These are phyloP conservation scores for Penicillium aurantiogriseum DNA, from an alignment of 2,329 filamentous ascomycete genomes.

Conservation along the genomic window DNA sequence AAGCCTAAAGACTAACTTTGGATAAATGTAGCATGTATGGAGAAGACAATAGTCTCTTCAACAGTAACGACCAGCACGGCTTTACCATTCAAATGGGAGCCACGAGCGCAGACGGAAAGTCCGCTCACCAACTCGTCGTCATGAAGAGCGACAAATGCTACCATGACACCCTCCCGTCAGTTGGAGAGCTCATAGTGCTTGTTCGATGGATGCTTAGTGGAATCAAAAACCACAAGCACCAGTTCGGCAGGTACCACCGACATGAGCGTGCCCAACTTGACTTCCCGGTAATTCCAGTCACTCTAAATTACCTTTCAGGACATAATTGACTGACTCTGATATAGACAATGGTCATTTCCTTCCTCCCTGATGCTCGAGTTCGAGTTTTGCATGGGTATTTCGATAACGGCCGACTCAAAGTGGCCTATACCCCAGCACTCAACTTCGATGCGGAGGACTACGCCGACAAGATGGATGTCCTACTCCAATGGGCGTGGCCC, in stretches of 20 bases:
- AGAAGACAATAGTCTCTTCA: not conserved
- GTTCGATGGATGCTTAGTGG: conserved; percentile 13
- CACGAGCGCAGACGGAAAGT: not conserved
- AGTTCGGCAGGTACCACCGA: not conserved
- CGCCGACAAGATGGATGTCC: conserved; percentile 1
- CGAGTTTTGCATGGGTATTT: conserved; percentile 14
- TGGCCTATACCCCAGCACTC: conserved; percentile 9
- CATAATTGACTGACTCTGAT: not conserved
- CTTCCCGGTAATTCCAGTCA: conserved; percentile 6
- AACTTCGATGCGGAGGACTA: conserved; percentile 8
- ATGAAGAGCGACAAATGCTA: conserved; percentile 6
- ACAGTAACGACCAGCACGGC: conserved; percentile 3
- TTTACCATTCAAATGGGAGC: conserved; percentile 4
- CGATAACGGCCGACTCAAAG: conserved; percentile 1
- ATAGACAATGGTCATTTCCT: conserved; percentile 14
- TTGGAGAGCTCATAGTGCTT: conserved; percentile 10
- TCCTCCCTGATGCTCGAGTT: conserved; percentile 7
- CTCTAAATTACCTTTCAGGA: too few species aligned
- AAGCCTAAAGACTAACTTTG: not conserved
- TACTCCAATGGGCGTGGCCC: conserved; percentile 12
- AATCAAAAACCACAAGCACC: not conserved
- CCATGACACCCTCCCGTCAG: not conserved
- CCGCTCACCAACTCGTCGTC: not conserved
- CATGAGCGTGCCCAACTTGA: not conserved
- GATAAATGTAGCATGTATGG: not conserved